Evolutionary conservation across 805 yeast species (phyloP).

Genomic region (Pichia ethanolica): DNA sequence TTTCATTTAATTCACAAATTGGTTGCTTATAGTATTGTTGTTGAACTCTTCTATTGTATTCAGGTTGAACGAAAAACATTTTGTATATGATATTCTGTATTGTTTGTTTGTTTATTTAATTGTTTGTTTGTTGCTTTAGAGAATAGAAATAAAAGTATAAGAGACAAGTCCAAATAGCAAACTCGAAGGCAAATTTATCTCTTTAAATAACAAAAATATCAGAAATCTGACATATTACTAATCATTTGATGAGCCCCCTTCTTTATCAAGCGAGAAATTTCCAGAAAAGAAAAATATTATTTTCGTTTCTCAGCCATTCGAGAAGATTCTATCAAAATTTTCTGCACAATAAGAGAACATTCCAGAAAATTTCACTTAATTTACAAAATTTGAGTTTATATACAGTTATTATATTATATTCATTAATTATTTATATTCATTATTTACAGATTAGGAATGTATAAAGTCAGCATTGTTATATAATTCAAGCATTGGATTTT

Average conservation of each 20-base stretch:
- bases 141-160: no score
- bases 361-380: background rate
- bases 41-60: slow-evolving; percentile 1
- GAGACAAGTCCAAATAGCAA: no score
- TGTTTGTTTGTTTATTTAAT: background rate
- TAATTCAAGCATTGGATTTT: slow-evolving; percentile 75
- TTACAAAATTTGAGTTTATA: no score
- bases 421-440: no score
- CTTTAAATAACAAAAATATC: no score
- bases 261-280: slow-evolving; percentile 1
- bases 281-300: background rate
- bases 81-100: background rate
- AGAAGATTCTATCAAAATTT: no score
- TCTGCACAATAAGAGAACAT: background rate
- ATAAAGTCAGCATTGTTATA: slow-evolving; percentile 69
- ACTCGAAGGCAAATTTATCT: no score
- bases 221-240: background rate
- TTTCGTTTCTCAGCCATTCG: no score
- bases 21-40: background rate
- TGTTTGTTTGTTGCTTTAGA: background rate
- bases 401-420: no score
- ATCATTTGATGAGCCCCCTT: background rate
- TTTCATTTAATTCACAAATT: background rate
- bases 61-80: slow-evolving; percentile 19
- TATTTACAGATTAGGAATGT: slow-evolving; percentile 28